Evolutionary conservation across 257 asterid species (phyloP).

Genomic region (Marsdenia floribunda): DNA sequence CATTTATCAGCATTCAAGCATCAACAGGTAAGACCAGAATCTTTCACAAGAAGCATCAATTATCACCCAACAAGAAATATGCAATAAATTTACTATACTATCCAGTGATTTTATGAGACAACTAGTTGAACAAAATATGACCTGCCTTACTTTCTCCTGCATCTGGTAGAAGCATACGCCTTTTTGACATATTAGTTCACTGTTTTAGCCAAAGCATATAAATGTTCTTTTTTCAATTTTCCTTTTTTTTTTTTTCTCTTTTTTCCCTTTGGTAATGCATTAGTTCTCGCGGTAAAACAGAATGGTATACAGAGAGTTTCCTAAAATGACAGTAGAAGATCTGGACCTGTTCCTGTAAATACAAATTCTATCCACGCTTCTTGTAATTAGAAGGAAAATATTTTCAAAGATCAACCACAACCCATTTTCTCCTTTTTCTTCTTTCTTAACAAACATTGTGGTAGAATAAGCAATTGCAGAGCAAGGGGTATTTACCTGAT

Average conservation of each 20-base stretch:
- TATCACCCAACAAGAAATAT: neutral
- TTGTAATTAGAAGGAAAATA: neutral
- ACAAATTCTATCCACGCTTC: neutral
- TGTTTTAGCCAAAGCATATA: too few relatives aligned
- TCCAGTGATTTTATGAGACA: neutral
- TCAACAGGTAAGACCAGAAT: neutral
- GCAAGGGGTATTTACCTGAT: slow-evolving; percentile 44
- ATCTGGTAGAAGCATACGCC: too few relatives aligned
- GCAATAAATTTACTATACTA: neutral
- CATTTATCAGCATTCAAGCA: neutral
- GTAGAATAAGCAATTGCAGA: neutral
- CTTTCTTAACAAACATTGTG: neutral
- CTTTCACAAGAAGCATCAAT: neutral
- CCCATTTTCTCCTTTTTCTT: neutral
- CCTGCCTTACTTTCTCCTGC: too few relatives aligned
- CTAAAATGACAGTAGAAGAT: neutral
- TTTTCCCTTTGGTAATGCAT: too few relatives aligned
- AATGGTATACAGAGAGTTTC: too few relatives aligned
- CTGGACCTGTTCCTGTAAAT: neutral
- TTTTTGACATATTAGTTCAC: too few relatives aligned
- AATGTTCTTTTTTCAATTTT: too few relatives aligned
- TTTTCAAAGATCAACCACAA: neutral
- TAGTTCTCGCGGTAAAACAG: neutral
- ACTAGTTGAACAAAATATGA: too few relatives aligned
- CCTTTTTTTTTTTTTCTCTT: too few relatives aligned